Conservation (phyloP, 257 asterid genomes). For the Solanum clarkiae region DNA sequence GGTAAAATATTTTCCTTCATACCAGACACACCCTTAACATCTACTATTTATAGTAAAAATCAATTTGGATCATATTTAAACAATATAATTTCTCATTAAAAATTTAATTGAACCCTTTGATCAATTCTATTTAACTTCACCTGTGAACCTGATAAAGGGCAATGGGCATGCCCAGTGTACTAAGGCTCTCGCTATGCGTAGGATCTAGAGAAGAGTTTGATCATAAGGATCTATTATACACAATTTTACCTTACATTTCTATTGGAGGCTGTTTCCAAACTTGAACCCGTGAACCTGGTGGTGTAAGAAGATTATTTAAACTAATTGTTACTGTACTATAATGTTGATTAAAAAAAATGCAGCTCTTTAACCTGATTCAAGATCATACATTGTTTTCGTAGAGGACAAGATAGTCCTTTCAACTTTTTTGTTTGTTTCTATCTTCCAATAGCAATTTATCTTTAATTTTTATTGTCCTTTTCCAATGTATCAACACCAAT, state of each 20-base stretch:
- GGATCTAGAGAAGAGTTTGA: too few relatives aligned
- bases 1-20: too few relatives aligned
- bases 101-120: neutral
- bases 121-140: neutral
- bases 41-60: too few relatives aligned
- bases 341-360: neutral
- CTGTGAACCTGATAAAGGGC: neutral
- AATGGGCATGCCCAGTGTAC: too few relatives aligned
- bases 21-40: too few relatives aligned
- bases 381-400: neutral
- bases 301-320: neutral
- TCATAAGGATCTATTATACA: too few relatives aligned
- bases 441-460: conserved; percentile 9
- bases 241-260: too few relatives aligned
- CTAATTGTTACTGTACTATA: neutral
- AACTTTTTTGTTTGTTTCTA: conserved; percentile 3
- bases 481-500: neutral
- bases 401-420: conserved; percentile 25
- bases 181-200: too few relatives aligned
- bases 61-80: neutral
- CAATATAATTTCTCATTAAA: neutral
- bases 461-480: conserved; percentile 11
- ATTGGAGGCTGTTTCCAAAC: too few relatives aligned
- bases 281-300: too few relatives aligned
- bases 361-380: neutral